Base-by-base conservation (phyloP, 2,329 filamentous ascomycete species). In the Alternaria sp. region DNA sequence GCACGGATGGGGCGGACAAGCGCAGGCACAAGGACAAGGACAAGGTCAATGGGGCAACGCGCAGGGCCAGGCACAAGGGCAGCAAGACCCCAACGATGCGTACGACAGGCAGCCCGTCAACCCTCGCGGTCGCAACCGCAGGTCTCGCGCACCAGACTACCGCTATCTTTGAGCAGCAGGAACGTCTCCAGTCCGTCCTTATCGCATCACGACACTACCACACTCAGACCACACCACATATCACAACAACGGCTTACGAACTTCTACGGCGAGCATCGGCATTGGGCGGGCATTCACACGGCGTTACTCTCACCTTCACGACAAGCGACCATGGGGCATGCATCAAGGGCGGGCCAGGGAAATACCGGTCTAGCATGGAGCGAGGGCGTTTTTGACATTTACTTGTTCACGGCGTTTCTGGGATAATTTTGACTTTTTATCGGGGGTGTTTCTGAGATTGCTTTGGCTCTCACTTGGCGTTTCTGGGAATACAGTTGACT, bases 61-160 rank as follows among this genome's bases (percentile, higher is more conserved):
- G 26, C 61, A 32, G 23, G 54, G 54, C 10, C 28, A 45, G 25
- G 21, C 30, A n/a, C 32, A 59, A 15, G 54, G 51, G 25, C 59
- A 65, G 11, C 54, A 59, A 28, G 59, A 61, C 44, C 32, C 58
- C 17, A 67, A 59, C 21, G 69, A 97, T 61, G 92, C 96, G 7
- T 99, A 99, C 81, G 96, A 98, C 79, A 88, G 96, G 61, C 95
- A 97, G 79, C 96, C 96, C 0, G 92, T 98, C 66, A 99, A 99
- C 77, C 92, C 97, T 77, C 89, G 96, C 79, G 93, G 93, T 75
- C 88, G 91, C 73, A 90, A 93, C 73, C 88, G 91, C 68, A 86
- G 93, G 72, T 89, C 92, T 58, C 87, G 96, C 59, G 94, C 94
- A 11, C 96, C 93, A 77, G 96, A 99, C 81, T 98, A 64, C 28